Percentiles rank a stretch among this genome's conserved stretches.
phyloP scores from a whole-genome alignment of 2,329 filamentous ascomycete species.

The Colletotrichum cereale region DNA sequence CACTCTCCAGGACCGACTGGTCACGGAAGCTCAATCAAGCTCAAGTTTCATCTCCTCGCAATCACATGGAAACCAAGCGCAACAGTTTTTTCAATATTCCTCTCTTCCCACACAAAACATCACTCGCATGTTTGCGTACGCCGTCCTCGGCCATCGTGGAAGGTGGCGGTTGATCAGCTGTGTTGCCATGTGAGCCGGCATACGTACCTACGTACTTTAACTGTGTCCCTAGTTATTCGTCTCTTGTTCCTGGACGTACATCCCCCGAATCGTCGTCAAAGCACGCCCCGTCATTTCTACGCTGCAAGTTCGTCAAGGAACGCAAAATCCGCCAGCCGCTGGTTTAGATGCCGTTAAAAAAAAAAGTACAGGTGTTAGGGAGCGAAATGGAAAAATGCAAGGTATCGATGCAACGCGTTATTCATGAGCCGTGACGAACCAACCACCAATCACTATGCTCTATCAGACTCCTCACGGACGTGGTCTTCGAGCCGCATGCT shows the following conservation, averaged over 20 bases:
- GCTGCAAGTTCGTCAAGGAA: slow-evolving; percentile 28
- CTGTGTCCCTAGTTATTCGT: slow-evolving; percentile 5
- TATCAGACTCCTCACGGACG: slow-evolving; percentile 79
- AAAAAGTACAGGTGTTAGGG: slow-evolving; percentile 37
- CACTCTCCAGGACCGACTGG: background rate
- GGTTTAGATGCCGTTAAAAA: slow-evolving; percentile 36
- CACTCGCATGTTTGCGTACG: slow-evolving; percentile 17
- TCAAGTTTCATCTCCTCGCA: slow-evolving; percentile 9
- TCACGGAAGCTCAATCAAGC: slow-evolving; percentile 18
- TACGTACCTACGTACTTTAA: slow-evolving; percentile 3
- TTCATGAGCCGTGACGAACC: slow-evolving; percentile 26
- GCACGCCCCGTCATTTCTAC: slow-evolving; percentile 25
- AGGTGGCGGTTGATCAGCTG: slow-evolving; percentile 6
- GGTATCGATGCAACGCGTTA: slow-evolving; percentile 36
- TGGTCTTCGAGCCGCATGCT: slow-evolving; percentile 74
- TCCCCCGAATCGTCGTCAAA: slow-evolving; percentile 7
- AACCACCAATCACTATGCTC: slow-evolving; percentile 52
- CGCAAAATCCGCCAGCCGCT: slow-evolving; percentile 31
- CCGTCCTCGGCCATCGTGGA: background rate
- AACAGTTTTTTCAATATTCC: no score
- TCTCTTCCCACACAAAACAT: no score
- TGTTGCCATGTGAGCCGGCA: background rate
- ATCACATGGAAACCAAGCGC: slow-evolving; percentile 20
- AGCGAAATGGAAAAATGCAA: slow-evolving; percentile 25
- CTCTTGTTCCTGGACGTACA: background rate